Evolutionary conservation across 305 asterid species (phyloP), one percentile per base, ranked within the genome.

Genomic region (Ilex paraguariensis): DNA sequence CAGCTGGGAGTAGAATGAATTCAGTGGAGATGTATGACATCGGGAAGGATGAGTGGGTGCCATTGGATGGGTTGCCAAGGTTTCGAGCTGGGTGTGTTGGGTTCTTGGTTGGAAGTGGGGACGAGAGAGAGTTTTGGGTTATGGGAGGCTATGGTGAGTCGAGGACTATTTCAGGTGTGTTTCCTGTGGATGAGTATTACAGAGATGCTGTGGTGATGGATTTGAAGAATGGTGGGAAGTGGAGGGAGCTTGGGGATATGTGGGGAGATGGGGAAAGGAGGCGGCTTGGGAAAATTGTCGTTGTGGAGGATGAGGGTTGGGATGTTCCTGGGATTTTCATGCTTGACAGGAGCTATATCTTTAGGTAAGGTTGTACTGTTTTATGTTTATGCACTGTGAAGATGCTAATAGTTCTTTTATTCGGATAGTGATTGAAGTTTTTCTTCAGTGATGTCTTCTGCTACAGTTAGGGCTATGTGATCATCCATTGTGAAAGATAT

Each of bases 111-210:
- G 96, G 91, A 16, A 52, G 42, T 56, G 79, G 75, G 30, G 77
- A 57, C 57, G 70, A 68, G 44, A 72, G 58, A 70, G 95, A 92
- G 83, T 92, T 92, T 71, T 92, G 97, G 98, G 98, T 89, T 44
- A 89, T 90, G 98, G 98, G 97, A 49, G 98, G 98, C 49, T 92
- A 92, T 54, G 98, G 97, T 0, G 93, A 81, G 63, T 85, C 91
- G 3, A 81, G 97, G 75, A 90, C 93, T 0, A 76, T 89, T 8
- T 87, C 91, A 0, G 91, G 97, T 12, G 94, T 89, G 56, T 86
- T 90, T 65, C 97, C 97, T 0, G 94, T 92, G 75, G 97, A 92
- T 75, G 91, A 84, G 48, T 85, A 86, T 79, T 90, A 89, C 40
- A 85, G 78, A 77, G 91, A 87, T 79, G 93, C 85, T n/a, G 86